phyloP scores from a whole-genome alignment of 306 rosid species.

The Mimosa bimucronata region DNA sequence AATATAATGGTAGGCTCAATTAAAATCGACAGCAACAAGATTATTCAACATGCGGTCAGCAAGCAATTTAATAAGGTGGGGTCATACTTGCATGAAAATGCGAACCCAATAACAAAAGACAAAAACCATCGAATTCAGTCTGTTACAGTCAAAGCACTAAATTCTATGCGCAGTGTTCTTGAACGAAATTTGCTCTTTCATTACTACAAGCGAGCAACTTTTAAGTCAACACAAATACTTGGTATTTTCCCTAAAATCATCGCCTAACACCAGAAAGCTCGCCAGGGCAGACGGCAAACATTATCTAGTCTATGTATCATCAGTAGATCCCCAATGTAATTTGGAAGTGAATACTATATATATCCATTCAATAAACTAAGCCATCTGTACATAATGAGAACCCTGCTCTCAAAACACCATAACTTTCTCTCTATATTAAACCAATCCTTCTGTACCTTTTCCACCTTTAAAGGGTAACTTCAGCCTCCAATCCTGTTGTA shows the following conservation, averaged over 20 bases:
- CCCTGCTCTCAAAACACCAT: conserved; percentile 41
- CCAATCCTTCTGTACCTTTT: conserved; percentile 54
- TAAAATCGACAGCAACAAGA: no score
- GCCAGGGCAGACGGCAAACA: conserved; percentile 31
- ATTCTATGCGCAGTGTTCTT: conserved; percentile 1
- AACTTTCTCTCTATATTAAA: conserved; percentile 42
- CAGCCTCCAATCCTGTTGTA: conserved; percentile 52
- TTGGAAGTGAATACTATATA: conserved; percentile 36
- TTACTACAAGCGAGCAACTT: conserved; percentile 28
- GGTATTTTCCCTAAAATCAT: conserved; percentile 35
- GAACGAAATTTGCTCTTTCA: conserved; percentile 13
- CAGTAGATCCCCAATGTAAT: conserved; percentile 39
- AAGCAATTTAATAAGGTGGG: neutral
- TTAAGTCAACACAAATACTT: conserved; percentile 29
- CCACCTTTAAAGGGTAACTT: conserved; percentile 57
- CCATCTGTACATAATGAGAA: conserved; percentile 47
- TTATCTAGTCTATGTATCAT: conserved; percentile 32
- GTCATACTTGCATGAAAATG: conserved; percentile 21
- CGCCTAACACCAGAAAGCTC: conserved; percentile 38
- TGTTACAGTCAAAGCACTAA: conserved; percentile 18
- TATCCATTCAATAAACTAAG: conserved; percentile 56
- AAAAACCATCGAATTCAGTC: neutral
- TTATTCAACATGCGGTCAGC: conserved; percentile 37
- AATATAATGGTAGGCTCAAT: neutral
- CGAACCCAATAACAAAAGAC: no score